Percentiles rank a stretch among this genome's conserved stretches.
Evolutionary conservation across 2,329 filamentous ascomycete genomes (phyloP).

Genomic region (Chaetomiaceae sp.): DNA sequence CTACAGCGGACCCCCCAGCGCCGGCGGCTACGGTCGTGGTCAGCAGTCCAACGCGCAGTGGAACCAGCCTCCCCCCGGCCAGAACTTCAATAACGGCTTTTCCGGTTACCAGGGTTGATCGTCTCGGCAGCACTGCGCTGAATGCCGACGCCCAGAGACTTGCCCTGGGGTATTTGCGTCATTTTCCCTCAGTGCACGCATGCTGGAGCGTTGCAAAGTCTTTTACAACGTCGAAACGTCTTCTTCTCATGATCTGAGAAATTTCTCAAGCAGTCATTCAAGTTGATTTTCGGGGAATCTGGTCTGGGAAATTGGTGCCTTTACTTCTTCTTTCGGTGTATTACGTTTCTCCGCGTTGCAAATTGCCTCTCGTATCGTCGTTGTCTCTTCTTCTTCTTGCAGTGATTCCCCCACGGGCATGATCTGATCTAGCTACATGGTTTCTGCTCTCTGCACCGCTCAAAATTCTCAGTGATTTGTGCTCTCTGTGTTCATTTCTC

Average conservation of each 20-base stretch:
- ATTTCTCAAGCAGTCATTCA: slow-evolving; percentile 21
- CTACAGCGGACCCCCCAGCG: slow-evolving; percentile 67
- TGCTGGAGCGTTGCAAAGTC: slow-evolving; percentile 16
- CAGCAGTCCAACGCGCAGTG: slow-evolving; percentile 56
- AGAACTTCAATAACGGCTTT: slow-evolving; percentile 60
- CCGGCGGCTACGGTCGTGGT: slow-evolving; percentile 80
- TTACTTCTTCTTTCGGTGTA: slow-evolving; percentile 19
- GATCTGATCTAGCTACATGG: slow-evolving; percentile 15
- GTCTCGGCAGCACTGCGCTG: neutral
- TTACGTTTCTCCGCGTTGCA: slow-evolving; percentile 14
- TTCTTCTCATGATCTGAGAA: slow-evolving; percentile 21
- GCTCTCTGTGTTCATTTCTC: slow-evolving; percentile 10
- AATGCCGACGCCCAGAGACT: slow-evolving; percentile 6
- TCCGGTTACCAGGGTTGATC: slow-evolving; percentile 58
- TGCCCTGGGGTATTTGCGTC: slow-evolving; percentile 10
- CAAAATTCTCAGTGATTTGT: slow-evolving; percentile 25
- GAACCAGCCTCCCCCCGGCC: slow-evolving; percentile 47
- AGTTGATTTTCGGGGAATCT: slow-evolving; percentile 23
- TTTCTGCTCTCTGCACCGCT: slow-evolving; percentile 15
- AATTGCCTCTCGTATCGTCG: slow-evolving; percentile 14
- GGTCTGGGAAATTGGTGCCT: slow-evolving; percentile 22
- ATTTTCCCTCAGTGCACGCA: slow-evolving; percentile 9
- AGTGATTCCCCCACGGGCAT: slow-evolving; percentile 25
- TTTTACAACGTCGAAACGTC: slow-evolving; percentile 16
- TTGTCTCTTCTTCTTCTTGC: slow-evolving; percentile 18